phyloP scores from a whole-genome alignment of 805 yeast species.

The Wickerhamiella hasegawae region DNA sequence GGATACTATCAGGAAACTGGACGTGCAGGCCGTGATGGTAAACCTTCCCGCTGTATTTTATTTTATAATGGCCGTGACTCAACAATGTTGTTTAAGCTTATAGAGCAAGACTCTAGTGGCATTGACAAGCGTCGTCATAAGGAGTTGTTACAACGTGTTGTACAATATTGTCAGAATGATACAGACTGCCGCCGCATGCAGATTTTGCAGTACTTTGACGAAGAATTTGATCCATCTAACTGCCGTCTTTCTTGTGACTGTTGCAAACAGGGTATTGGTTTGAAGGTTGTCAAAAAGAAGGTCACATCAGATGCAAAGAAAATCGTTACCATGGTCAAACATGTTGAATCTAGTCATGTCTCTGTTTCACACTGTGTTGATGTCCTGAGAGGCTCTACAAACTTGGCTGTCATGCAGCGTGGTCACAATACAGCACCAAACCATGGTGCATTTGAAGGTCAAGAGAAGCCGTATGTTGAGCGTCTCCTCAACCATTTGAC shows the following conservation, averaged over 20 bases:
- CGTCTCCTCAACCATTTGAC: conserved; percentile 68
- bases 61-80: conserved; percentile 74
- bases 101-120: conserved; percentile 42
- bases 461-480: conserved; percentile 58
- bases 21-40: conserved; percentile 94
- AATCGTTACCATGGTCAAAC: conserved; percentile 42
- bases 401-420: conserved; percentile 40
- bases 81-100: conserved; percentile 55
- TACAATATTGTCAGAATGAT: conserved; percentile 79
- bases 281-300: conserved; percentile 30
- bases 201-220: conserved; percentile 83
- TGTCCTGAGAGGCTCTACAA: conserved; percentile 56
- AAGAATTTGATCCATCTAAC: conserved; percentile 45
- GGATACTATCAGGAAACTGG: conserved; percentile 98
- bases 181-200: conserved; percentile 84
- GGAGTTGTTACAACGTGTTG: conserved; percentile 62
- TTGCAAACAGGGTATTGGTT: conserved; percentile 34
- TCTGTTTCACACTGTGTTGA: conserved; percentile 75
- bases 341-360: conserved; percentile 32
- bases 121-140: conserved; percentile 41
- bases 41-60: conserved; percentile 64
- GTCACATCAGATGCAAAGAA: conserved; percentile 31
- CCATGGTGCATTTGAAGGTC: conserved; percentile 55
- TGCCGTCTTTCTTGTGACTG: conserved; percentile 77
- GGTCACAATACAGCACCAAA: conserved; percentile 45